phyloP scores from a whole-genome alignment of 2,329 filamentous ascomycete species.

The Pseudogymnoascus sp. region DNA sequence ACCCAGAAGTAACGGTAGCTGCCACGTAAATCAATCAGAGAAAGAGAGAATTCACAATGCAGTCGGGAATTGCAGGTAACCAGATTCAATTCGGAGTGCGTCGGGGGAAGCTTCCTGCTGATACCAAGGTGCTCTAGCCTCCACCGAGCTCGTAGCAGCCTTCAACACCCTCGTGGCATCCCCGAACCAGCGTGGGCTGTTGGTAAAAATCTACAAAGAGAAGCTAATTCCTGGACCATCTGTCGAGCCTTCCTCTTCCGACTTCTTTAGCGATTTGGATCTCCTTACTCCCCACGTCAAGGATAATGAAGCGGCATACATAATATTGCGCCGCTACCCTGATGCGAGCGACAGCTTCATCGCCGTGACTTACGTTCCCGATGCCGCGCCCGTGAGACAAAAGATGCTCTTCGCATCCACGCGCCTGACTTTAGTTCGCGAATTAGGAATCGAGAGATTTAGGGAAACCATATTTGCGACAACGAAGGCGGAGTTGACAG shows the following conservation, averaged over 20 bases:
- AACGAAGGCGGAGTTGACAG: slow-evolving; percentile 57
- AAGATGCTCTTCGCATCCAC: slow-evolving; percentile 83
- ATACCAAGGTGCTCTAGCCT: slow-evolving; percentile 42
- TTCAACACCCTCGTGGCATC: slow-evolving; percentile 62
- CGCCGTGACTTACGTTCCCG: slow-evolving; percentile 70
- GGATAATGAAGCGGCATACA: slow-evolving; percentile 60
- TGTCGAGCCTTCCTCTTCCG: slow-evolving; percentile 43
- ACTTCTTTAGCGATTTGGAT: slow-evolving; percentile 56
- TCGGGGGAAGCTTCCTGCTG: not conserved
- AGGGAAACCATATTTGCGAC: slow-evolving; percentile 68
- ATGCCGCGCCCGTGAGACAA: slow-evolving; percentile 67
- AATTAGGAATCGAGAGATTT: slow-evolving; percentile 72
- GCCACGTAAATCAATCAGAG: slow-evolving; percentile 2
- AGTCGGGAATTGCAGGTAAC: slow-evolving; percentile 68
- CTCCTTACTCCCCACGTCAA: slow-evolving; percentile 55
- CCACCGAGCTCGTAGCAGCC: slow-evolving; percentile 64
- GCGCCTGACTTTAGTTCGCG: slow-evolving; percentile 63
- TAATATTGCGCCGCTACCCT: slow-evolving; percentile 62
- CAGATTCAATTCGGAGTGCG: not conserved
- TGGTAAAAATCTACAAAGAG: slow-evolving; percentile 63
- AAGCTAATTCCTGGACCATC: slow-evolving; percentile 52
- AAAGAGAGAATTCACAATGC: slow-evolving; percentile 44
- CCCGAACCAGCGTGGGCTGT: slow-evolving; percentile 55
- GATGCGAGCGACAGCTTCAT: slow-evolving; percentile 45
- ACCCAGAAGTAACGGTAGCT: not conserved